Evolutionary conservation across 2,329 filamentous ascomycete species (phyloP).

Genomic region (Alternaria brassicicola): DNA sequence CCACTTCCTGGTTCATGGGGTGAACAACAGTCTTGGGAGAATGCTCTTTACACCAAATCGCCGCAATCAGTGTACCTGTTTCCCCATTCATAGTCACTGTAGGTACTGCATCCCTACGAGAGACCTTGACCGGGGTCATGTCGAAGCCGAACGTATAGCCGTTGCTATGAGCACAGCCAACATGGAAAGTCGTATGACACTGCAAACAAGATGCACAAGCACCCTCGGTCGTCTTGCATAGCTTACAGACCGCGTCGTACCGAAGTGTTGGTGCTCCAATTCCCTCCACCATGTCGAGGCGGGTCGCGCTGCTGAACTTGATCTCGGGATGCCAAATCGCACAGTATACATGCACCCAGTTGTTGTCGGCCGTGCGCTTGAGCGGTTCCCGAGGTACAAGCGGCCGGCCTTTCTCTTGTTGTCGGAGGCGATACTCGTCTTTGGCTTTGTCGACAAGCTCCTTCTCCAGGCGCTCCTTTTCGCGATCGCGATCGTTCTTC

Average conservation of each 20-base stretch:
- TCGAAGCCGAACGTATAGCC: conserved; percentile 89
- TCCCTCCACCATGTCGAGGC: conserved; percentile 85
- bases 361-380: conserved; percentile 94
- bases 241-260: conserved; percentile 80
- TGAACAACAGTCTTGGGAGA: conserved; percentile 73
- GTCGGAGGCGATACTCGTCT: conserved; percentile 81
- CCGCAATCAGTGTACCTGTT: conserved; percentile 80
- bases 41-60: conserved; percentile 92
- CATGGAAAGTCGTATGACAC: conserved; percentile 75
- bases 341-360: conserved; percentile 96
- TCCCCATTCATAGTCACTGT: conserved; percentile 83
- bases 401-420: conserved; percentile 83
- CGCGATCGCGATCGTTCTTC: conserved; percentile 89
- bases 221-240: conserved; percentile 77
- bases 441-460: conserved; percentile 80
- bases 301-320: conserved; percentile 84
- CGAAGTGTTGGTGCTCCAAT: conserved; percentile 75
- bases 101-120: conserved; percentile 78
- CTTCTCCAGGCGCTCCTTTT: conserved; percentile 84
- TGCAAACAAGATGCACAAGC: conserved; percentile 84
- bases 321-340: conserved; percentile 91
- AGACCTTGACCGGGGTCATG: conserved; percentile 86
- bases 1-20: conserved; percentile 75
- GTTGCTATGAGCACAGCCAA: conserved; percentile 85
- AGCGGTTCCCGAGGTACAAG: conserved; percentile 84